phyloP scores from a whole-genome alignment of 805 yeast genomes.

The Metschnikowia orientalis region DNA sequence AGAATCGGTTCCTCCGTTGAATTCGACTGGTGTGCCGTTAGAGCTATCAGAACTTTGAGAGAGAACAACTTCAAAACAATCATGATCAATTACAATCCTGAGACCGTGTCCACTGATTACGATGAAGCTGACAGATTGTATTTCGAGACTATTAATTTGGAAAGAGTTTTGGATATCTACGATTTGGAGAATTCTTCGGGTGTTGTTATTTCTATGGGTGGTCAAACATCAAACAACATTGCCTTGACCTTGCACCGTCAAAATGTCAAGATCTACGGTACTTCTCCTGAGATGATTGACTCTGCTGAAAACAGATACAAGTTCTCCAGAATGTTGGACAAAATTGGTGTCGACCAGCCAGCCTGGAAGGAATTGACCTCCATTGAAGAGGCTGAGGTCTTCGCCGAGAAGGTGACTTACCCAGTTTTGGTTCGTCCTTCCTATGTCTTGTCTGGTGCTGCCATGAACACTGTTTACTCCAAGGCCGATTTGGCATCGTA shows the following conservation, averaged over 20 bases:
- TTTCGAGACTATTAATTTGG: slow-evolving; percentile 92
- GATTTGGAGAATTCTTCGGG: slow-evolving; percentile 87
- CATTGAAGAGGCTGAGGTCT: slow-evolving; percentile 83
- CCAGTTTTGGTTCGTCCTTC: slow-evolving; percentile 98
- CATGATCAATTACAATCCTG: slow-evolving; percentile 98
- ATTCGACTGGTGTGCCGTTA: slow-evolving; percentile 99
- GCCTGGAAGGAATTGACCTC: slow-evolving; percentile 98
- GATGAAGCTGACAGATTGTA: slow-evolving; percentile 97
- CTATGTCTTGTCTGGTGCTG: slow-evolving; percentile 96
- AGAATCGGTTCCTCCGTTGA: slow-evolving; percentile 98
- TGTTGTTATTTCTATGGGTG: slow-evolving; percentile 97
- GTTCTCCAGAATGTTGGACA: slow-evolving; percentile 95
- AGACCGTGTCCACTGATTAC: slow-evolving; percentile 97
- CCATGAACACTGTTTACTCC: slow-evolving; percentile 95
- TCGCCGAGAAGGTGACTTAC: slow-evolving; percentile 85
- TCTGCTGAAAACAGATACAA: slow-evolving; percentile 97
- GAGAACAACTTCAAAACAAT: slow-evolving; percentile 83
- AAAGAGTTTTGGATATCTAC: slow-evolving; percentile 90
- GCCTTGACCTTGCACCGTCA: slow-evolving; percentile 87
- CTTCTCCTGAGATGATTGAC: slow-evolving; percentile 97
- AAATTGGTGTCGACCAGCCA: slow-evolving; percentile 96
- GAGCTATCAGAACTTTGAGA: slow-evolving; percentile 91
- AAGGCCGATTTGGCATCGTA: slow-evolving; percentile 82
- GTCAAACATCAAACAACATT: slow-evolving; percentile 96
- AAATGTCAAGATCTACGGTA: slow-evolving; percentile 91